Percentiles rank a stretch among this genome's conserved stretches.
Conservation (phyloP, 2,329 filamentous ascomycete genomes). For the Pseudogymnoascus verrucosus region DNA sequence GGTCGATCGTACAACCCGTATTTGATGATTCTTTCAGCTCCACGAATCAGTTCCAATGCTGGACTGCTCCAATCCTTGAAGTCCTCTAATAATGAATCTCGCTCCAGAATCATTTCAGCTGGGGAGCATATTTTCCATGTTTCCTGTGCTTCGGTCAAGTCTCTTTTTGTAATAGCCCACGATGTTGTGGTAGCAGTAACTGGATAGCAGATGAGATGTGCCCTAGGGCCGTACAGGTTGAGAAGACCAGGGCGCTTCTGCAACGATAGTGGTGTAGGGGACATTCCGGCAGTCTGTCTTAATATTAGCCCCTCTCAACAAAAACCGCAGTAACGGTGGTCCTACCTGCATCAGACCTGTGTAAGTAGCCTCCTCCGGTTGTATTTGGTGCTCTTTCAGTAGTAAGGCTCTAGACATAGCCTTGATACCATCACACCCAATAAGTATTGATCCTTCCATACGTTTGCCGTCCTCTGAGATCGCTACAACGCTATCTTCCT, state of each 20-base stretch:
- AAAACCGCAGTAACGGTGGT: conserved; percentile 16
- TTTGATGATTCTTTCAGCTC: conserved; percentile 22
- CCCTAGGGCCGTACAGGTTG: conserved; percentile 23
- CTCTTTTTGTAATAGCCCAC: conserved; percentile 22
- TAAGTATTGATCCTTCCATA: conserved; percentile 19
- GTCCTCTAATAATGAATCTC: conserved; percentile 14
- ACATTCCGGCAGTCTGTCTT: conserved; percentile 27
- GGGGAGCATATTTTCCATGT: conserved; percentile 20
- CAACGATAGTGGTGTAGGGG: conserved; percentile 35
- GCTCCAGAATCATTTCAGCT: conserved; percentile 16
- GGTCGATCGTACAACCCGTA: conserved; percentile 28
- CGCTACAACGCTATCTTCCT: conserved; percentile 18
- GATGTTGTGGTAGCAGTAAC: conserved; percentile 18
- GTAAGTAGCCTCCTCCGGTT: conserved; percentile 16
- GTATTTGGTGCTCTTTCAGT: conserved; percentile 14
- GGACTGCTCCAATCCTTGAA: conserved; percentile 18
- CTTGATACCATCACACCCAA: conserved; percentile 23
- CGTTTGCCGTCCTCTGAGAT: conserved; percentile 16
- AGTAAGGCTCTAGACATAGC: conserved; percentile 16
- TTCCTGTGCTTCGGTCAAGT: conserved; percentile 18
- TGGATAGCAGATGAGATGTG: conserved; percentile 22
- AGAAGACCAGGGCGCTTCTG: conserved; percentile 28
- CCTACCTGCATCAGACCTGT: conserved; percentile 20
- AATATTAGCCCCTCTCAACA: conserved; percentile 10
- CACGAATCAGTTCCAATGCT: conserved; percentile 16